Evolutionary conservation across 2,329 filamentous ascomycete genomes (phyloP).

Genomic region (Aspergillus proliferans): DNA sequence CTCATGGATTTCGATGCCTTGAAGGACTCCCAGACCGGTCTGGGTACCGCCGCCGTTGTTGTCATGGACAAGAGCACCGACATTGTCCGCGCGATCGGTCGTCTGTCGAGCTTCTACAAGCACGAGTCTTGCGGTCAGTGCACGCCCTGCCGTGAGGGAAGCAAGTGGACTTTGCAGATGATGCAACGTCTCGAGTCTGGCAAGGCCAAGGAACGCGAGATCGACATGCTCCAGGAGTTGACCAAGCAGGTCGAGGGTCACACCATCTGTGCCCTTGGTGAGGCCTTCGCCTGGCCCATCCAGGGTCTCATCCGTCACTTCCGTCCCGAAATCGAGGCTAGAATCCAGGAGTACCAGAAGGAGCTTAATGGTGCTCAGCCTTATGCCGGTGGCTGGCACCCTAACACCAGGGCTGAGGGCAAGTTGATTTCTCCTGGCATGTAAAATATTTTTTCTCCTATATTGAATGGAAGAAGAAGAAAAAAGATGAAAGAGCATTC

Average conservation of each 20-base stretch:
- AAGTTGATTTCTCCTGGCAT: slow-evolving; percentile 84
- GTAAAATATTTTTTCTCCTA: slow-evolving; percentile 63
- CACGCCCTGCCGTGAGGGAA: slow-evolving; percentile 97
- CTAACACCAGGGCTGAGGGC: slow-evolving; percentile 67
- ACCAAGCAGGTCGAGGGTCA: slow-evolving; percentile 99
- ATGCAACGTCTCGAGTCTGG: slow-evolving; percentile 95
- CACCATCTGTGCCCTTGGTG: slow-evolving; percentile 95
- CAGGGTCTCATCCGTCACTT: slow-evolving; percentile 98
- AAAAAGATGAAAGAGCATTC: slow-evolving; percentile 1
- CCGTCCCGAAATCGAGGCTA: slow-evolving; percentile 86
- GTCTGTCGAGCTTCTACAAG: slow-evolving; percentile 93
- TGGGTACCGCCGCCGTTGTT: slow-evolving; percentile 94
- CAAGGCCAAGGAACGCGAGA: slow-evolving; percentile 80
- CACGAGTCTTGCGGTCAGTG: slow-evolving; percentile 98
- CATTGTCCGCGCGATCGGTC: slow-evolving; percentile 86
- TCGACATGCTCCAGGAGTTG: slow-evolving; percentile 98
- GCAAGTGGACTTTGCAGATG: slow-evolving; percentile 98
- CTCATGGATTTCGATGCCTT: slow-evolving; percentile 98
- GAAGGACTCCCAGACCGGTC: slow-evolving; percentile 95
- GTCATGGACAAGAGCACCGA: slow-evolving; percentile 99
- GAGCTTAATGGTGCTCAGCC: slow-evolving; percentile 62
- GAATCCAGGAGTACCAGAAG: slow-evolving; percentile 74
- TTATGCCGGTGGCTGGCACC: slow-evolving; percentile 82
- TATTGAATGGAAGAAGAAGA: background rate
- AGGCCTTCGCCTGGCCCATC: slow-evolving; percentile 97